Percentiles rank a stretch among this genome's conserved stretches.
phyloP scores from a whole-genome alignment of 208 protist genomes.

The Trichomonas vaginalis region DNA sequence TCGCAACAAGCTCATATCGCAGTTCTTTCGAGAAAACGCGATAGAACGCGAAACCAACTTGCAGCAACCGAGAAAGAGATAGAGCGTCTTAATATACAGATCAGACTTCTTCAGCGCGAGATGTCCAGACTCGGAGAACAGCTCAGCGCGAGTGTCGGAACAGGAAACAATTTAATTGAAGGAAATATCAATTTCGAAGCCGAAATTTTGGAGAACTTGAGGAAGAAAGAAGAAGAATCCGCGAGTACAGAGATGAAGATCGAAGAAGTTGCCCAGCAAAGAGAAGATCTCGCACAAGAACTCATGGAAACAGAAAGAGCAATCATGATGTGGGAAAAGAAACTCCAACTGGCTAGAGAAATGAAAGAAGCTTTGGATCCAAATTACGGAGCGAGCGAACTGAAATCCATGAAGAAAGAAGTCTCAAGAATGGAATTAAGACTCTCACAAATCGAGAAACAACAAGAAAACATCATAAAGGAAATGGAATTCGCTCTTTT shows the following conservation, averaged over 20 bases:
- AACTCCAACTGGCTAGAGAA: neutral
- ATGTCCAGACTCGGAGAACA: neutral
- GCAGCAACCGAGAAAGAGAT: constrained; percentile 10
- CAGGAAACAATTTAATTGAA: neutral
- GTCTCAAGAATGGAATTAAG: neutral
- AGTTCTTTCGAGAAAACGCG: neutral
- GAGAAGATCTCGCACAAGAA: neutral
- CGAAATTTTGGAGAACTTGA: neutral
- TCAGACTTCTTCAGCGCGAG: neutral
- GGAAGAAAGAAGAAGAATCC: neutral
- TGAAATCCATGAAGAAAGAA: constrained; percentile 5
- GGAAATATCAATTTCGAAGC: neutral
- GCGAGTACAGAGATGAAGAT: neutral
- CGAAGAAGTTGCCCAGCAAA: neutral
- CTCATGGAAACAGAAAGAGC: neutral
- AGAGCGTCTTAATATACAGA: neutral
- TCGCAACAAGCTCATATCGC: neutral
- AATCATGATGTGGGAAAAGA: neutral
- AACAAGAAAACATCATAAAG: neutral
- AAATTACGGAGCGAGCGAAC: neutral
- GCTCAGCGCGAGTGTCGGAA: neutral
- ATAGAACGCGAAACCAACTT: neutral
- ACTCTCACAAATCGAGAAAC: neutral
- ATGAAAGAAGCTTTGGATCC: constrained; percentile 14
- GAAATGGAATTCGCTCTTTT: neutral